Evolutionary conservation across 148 eudicot species (phyloP), one percentile per base, ranked within the genome.

Genomic region (Rhododendron ferrugineum): DNA sequence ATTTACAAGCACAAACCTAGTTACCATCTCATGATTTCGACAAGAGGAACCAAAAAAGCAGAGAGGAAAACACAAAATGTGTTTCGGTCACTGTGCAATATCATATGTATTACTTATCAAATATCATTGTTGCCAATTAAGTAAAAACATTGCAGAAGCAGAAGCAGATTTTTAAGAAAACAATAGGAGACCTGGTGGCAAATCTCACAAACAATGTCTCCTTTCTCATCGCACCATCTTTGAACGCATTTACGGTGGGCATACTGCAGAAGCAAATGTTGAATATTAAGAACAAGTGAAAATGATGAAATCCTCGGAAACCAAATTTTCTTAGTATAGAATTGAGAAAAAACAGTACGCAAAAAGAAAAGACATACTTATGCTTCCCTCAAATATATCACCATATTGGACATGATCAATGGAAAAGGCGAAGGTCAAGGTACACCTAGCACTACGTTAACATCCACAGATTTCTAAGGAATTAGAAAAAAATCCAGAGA

Each of bases 171-270:
- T 7, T 75, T 23, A 58, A 79, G 32, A 30, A 46, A 75, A 42
- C 37, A 46, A 79, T 42, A 26, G 58, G 78, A 81, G 76, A 95
- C 98, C 97, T 94, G 94, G 26, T 14, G 91, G 83, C 98, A 94
- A 30, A 95, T 95, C 89, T 95, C 98, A 49, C 98, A 95, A 74
- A 84, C 64, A 77, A 90, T 93, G 86, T 95, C 89, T 2, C 97
- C 98, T 89, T 95, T 95, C 89, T 94, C 94, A 66, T 92, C 88
- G 90, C 98, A 94, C 98, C 98, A 95, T 89, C 90, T 92, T 60
- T 95, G 98, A 26, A 95, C 91, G 76, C 98, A 95, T 86, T 70
- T 83, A 28, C 96, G 94, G 85, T 95, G 98, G 64, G 97, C 97
- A 90, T 94, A 94, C 98, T 95, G 92, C 86, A 84, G 46, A 83